phyloP scores from a whole-genome alignment of 345 rosid genomes.

The Camelina sativa region DNA sequence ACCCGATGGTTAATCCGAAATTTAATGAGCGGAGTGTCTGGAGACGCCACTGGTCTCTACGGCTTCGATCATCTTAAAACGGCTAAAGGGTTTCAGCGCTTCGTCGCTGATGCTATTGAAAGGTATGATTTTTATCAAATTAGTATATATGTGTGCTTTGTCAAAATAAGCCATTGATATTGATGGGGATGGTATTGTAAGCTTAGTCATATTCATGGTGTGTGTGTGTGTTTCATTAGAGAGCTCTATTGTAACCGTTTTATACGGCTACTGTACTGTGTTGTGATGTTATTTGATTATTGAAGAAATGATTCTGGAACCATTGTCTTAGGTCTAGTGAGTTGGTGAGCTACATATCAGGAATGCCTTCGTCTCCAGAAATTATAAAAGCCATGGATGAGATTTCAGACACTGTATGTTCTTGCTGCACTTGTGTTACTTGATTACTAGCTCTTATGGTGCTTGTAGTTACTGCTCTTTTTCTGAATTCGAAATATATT shows the following conservation, averaged over 20 bases:
- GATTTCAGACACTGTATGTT: constrained; percentile 73
- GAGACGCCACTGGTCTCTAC: constrained; percentile 76
- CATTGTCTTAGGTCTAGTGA: constrained; percentile 65
- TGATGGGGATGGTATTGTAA: neutral
- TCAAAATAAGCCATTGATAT: neutral
- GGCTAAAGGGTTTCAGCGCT: constrained; percentile 80
- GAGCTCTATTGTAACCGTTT: neutral
- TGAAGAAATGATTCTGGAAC: constrained; percentile 6
- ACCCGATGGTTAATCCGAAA: constrained; percentile 40
- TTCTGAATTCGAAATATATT: neutral
- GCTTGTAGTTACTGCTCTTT: constrained; percentile 5
- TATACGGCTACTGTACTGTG: neutral
- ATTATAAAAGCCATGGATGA: constrained; percentile 88
- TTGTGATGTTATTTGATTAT: constrained; percentile 11
- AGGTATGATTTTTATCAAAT: constrained; percentile 50
- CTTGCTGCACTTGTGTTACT: constrained; percentile 1
- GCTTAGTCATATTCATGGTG: constrained; percentile 3
- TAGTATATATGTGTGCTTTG: neutral
- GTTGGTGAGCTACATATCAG: constrained; percentile 65
- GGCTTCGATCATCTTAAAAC: constrained; percentile 74
- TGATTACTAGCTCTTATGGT: constrained; percentile 5
- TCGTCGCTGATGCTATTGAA: constrained; percentile 90
- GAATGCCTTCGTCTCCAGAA: constrained; percentile 72
- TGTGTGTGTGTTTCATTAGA: neutral
- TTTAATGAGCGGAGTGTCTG: constrained; percentile 43